Evolutionary conservation across 1,284 basidiomycete species (phyloP), one percentile per base, ranked within the genome.

Genomic region (Ustilago tritici): DNA sequence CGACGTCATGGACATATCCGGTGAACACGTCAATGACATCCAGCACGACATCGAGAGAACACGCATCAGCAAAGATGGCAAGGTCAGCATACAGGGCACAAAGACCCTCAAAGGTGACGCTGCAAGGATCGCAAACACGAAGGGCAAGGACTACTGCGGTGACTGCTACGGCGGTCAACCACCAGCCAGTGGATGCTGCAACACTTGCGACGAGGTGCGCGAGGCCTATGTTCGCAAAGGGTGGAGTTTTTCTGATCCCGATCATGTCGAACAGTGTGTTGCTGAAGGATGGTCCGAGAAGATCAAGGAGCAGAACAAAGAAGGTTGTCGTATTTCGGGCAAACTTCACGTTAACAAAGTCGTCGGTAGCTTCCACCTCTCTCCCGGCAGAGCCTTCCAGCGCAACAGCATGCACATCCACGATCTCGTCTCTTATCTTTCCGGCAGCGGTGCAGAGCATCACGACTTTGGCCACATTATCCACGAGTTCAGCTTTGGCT

Each of bases 1-100:
- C 62, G 97, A 99, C 87, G 91, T 99, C 61, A 97, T 98, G 93
- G 97, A 99, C 86, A 97, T 99, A 73, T 94, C 93, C 65, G 97
- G 97, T 34, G 96, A 98, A 88, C 91, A 93, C 52, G 95, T 97
- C 85, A 90, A 92, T 70, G 83, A 86, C 47, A 79, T 86, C 17
- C 74, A 78, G 54, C 96, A 98, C 87, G 95, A 95, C 84, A 90
- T 99, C 70, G 84, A 92, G 67, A 97, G 98, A 86, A 92, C 91
- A 8, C 91, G 97, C 19, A 87, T 98, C 32, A 90, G 91, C 70
- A 84, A 88, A 34, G 81, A 88, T 7, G 95, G 95, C 4, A 82
- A 86, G 10, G 79, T 70, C 70, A 57, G 83, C 41, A 71, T 67
- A 12, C 64, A 64, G 19, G 71, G 74, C 7, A 68, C 78, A 36